These are phyloP conservation scores for Fraxinus paxiana DNA, from an alignment of 305 asterid species.

Conservation along the genomic window DNA sequence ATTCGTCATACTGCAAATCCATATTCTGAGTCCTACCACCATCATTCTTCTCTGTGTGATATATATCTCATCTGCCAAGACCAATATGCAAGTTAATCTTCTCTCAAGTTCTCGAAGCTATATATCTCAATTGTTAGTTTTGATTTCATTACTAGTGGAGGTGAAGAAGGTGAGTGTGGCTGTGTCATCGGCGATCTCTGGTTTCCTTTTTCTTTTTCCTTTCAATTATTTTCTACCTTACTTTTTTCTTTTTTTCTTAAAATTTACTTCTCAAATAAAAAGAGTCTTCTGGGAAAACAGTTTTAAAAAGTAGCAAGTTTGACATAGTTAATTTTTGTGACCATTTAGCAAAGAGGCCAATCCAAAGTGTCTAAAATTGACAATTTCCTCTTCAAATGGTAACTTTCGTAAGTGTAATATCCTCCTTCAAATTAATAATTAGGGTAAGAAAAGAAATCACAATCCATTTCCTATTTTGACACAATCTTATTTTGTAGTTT, in stretches of 20 bases:
- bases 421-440: neutral
- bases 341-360: neutral
- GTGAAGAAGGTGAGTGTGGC: neutral
- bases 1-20: neutral
- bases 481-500: neutral
- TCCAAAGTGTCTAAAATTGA: neutral
- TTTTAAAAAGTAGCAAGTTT: neutral
- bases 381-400: neutral
- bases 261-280: neutral
- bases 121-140: neutral
- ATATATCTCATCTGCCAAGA: neutral
- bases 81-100: neutral
- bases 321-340: neutral
- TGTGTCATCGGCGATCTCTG: neutral
- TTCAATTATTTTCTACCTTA: neutral
- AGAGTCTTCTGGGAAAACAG: neutral
- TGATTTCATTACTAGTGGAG: neutral
- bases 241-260: too few species aligned
- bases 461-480: neutral
- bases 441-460: neutral
- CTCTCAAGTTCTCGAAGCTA: neutral
- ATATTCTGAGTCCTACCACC: neutral
- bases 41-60: neutral
- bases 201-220: neutral
- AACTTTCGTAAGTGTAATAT: neutral